These are phyloP conservation scores for Leccinum arenicola DNA, from an alignment of 768 basidiomycete species.

Conservation along the genomic window DNA sequence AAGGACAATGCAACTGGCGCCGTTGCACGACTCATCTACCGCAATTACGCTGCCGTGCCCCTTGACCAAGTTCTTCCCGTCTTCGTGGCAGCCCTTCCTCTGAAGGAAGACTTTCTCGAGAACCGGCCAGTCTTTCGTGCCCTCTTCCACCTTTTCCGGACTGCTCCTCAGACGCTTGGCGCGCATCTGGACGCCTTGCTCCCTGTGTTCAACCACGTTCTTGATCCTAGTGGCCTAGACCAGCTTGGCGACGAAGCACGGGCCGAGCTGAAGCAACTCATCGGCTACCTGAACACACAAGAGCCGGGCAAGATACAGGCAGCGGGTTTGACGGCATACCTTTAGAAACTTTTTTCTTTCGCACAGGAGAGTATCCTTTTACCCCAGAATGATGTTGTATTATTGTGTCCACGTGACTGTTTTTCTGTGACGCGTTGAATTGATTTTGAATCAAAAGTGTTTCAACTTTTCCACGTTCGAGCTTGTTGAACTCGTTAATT, in stretches of 20 bases:
- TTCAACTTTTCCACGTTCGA: conserved; percentile 8
- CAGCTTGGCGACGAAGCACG: conserved; percentile 81
- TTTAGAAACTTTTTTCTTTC: conserved; percentile 35
- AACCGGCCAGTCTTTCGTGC: conserved; percentile 87
- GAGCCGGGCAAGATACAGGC: conserved; percentile 79
- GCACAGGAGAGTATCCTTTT: neutral
- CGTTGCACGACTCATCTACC: conserved; percentile 81
- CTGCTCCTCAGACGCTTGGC: conserved; percentile 64
- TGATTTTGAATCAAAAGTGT: neutral
- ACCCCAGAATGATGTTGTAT: conserved; percentile 1
- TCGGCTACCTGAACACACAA: conserved; percentile 69
- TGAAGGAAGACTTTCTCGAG: conserved; percentile 87
- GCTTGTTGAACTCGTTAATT: conserved; percentile 8
- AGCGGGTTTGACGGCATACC: conserved; percentile 61
- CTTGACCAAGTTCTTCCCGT: conserved; percentile 89
- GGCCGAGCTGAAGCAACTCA: conserved; percentile 69
- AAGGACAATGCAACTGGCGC: conserved; percentile 97
- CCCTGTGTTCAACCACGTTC: conserved; percentile 73
- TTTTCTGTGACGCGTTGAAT: conserved; percentile 13
- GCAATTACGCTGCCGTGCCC: conserved; percentile 76
- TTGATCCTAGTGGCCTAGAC: conserved; percentile 71
- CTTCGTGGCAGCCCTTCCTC: conserved; percentile 77
- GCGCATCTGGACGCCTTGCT: conserved; percentile 80
- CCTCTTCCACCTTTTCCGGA: conserved; percentile 83
- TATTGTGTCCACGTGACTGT: conserved; percentile 28